Evolutionary conservation across 768 basidiomycete species (phyloP), one percentile per base, ranked within the genome.

Genomic region (Pleurotus djamor): DNA sequence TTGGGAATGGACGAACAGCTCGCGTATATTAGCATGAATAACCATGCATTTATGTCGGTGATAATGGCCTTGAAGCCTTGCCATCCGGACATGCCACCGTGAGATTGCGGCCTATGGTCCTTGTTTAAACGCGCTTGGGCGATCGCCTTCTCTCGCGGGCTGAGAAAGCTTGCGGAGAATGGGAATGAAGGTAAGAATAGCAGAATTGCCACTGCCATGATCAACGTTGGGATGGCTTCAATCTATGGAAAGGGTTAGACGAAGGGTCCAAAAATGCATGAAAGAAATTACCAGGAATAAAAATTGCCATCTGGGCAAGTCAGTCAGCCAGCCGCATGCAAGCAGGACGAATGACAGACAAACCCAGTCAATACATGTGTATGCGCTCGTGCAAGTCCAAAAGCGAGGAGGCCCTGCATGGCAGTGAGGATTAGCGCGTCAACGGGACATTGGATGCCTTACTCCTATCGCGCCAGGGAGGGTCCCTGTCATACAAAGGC

Each of bases 61-160:
- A 83, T 65, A 48, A 85, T 66, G n/a, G 77, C 79, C 57, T 81
- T 82, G 67, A 85, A 78, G 5, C 82, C 83, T 61, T 78, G 67
- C 83, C 80, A 83, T 14, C 82, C 83, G 16, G 69, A 76, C 81
- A 83, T 81, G 16, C 83, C 83, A 33, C 83, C 83, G 65, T 84
- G 83, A 2, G 82, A 83, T 49, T 78, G 78, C 14, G 83, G 83
- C 59, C 76, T 82, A 57, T 85, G 83, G 63, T 84, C 82, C 12
- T 78, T 70, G 56, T 83, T 79, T 14, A 85, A 65, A 8, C 83
- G 74, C n/a, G 83, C 82, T 67, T 83, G 81, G 2, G 83, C 83
- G 45, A 85, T 85, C 17, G 83, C 79, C 21, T 75, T 69, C 66
- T 86, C 79, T 38, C 81, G 76, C 1, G 77, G 79, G 9, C 75